phyloP scores from a whole-genome alignment of 495 filamentous ascomycete species.

The Podospora australis region DNA sequence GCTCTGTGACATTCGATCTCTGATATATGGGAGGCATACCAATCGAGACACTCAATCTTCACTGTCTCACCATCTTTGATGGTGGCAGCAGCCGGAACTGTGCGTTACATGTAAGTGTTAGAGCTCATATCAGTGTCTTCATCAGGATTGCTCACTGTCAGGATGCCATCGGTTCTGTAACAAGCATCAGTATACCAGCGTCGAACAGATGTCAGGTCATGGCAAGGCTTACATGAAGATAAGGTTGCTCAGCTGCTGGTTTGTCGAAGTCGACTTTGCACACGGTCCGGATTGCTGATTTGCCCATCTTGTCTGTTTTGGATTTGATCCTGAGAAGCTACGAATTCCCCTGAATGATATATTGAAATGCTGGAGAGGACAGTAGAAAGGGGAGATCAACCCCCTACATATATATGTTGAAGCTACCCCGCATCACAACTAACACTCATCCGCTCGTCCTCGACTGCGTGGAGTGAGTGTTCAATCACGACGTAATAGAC shows the following conservation, averaged over 20 bases:
- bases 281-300: slow-evolving; percentile 56
- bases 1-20: background rate
- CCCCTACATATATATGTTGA: too few species aligned
- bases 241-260: slow-evolving; percentile 66
- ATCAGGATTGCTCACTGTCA: slow-evolving; percentile 58
- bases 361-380: too few species aligned
- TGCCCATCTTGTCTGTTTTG: too few species aligned
- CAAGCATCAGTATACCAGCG: background rate
- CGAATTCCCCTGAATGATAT: too few species aligned
- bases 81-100: slow-evolving; percentile 68
- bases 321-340: too few species aligned
- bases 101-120: background rate
- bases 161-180: slow-evolving; percentile 89
- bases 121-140: background rate
- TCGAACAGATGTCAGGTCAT: background rate
- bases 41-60: slow-evolving; percentile 93
- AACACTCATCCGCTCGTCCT: too few species aligned
- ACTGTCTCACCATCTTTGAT: slow-evolving; percentile 85
- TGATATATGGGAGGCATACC: slow-evolving; percentile 30
- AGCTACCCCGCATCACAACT: too few species aligned
- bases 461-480: too few species aligned
- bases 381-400: too few species aligned
- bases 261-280: slow-evolving; percentile 72
- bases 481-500: too few species aligned
- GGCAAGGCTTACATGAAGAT: slow-evolving; percentile 60